Base-by-base conservation (phyloP, 192 early-diverging fungal species). In the Podila epigama region DNA sequence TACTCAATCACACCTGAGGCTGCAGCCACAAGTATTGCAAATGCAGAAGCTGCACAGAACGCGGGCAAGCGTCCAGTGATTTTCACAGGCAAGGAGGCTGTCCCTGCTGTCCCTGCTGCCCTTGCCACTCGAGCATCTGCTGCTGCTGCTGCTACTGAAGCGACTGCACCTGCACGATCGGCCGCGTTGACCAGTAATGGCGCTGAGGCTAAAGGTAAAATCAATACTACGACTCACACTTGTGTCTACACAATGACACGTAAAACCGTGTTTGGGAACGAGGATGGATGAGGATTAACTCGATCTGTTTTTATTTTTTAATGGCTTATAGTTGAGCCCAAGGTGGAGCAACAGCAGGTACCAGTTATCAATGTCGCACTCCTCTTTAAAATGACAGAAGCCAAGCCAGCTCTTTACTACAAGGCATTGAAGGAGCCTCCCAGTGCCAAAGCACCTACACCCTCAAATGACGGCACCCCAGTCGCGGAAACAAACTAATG, bases 351-450 rank as follows among this genome's bases (percentile, higher is more conserved):
- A 11, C 37, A 62, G 36, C 58, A 48, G 12, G 42, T 61, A 9
- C 73, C 67, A 37, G 60, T 60, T 18, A 42, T 77, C 22, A 59
- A 77, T 33, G 65, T 66, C 8, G 57, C 54, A 6, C 60, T 63
- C 0, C 20, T 64, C 10, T 77, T 77, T 56, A 77, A 68, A 28
- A 58, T 77, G 60, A 77, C 73, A 18, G 64, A 50, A 55, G 61
- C 73, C 0, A 41, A 77, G 35, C 73, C 73, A 18, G 48, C 60
- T 10, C 34, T 77, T 35, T 77, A 77, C 42, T 77, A 68, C 51
- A 77, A 77, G n/a, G 53, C 73, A 12, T 54, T 44, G 25, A 77
- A 68, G 39, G 66, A 68, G 51, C 66, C 73, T 13, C 65, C 71
- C 15, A 18, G 39, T 2, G 18, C 58, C 18, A 15, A n/a, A n/a